Percentiles rank a stretch among this genome's conserved stretches.
Evolutionary conservation across 345 rosid genomes (phyloP).

Genomic region (Pistacia vera): DNA sequence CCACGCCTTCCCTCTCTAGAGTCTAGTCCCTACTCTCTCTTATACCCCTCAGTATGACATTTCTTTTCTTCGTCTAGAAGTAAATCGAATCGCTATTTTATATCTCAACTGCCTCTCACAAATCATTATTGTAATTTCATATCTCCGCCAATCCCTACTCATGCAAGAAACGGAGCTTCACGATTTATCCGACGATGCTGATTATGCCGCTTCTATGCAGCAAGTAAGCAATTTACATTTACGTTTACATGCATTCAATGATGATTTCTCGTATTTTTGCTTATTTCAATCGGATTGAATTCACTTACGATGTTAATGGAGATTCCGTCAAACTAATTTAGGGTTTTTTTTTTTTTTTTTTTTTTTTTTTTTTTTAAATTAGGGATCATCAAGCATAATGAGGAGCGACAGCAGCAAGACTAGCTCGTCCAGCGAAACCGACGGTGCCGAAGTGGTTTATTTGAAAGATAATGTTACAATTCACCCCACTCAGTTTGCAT

Average conservation of each 20-base stretch:
- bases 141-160: slow-evolving; percentile 14
- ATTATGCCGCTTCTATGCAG: slow-evolving; percentile 87
- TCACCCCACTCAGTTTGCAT: slow-evolving; percentile 88
- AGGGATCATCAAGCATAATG: slow-evolving; percentile 82
- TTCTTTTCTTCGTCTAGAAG: slow-evolving; percentile 3
- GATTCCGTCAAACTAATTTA: background rate
- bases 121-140: too few relatives aligned
- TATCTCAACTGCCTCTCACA: background rate
- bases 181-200: slow-evolving; percentile 97
- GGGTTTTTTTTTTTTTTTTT: slow-evolving; percentile 7
- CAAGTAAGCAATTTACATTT: slow-evolving; percentile 48
- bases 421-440: slow-evolving; percentile 63
- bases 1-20: background rate
- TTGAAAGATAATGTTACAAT: slow-evolving; percentile 81
- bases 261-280: background rate
- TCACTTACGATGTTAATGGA: background rate
- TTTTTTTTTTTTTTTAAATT: slow-evolving; percentile 1
- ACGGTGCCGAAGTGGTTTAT: slow-evolving; percentile 72
- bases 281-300: background rate
- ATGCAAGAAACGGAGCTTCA: slow-evolving; percentile 84
- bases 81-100: background rate
- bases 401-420: slow-evolving; percentile 61
- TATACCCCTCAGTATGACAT: too few relatives aligned
- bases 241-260: background rate
- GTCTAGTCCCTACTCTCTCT: background rate